Evolutionary conservation across 768 basidiomycete genomes (phyloP), one percentile per base, ranked within the genome.

Genomic region (Kondoa subrosea): DNA sequence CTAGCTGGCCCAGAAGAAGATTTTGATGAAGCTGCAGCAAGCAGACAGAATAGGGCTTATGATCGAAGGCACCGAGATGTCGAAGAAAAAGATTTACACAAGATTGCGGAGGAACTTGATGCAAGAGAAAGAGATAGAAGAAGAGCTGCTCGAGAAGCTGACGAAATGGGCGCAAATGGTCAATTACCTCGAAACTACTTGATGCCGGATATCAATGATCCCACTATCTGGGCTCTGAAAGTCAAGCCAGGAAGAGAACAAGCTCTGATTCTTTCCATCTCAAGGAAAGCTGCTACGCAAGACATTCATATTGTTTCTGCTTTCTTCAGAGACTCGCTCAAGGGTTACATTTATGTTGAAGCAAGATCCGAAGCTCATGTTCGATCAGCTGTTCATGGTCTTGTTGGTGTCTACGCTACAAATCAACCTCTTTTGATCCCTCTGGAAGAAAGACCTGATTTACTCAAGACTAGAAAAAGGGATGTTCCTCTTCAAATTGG

Each of bases 281-380:
- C 95, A 83, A 85, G 91, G 67, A 97, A 95, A 78, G 84, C 89
- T 30, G 83, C 83, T 1, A 84, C 83, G 59, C 82, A 81, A 33
- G 89, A 91, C 0, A 83, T 96, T 56, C 82, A 82, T n/a, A 91
- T 99, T 72, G 80, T 88, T 58, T 90, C 95, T 4, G 91, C 90
- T 3, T 99, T 99, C 78, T 88, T 93, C 76, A 87, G 93, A 59
- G 92, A 97, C 76, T 92, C 92, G 1, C 80, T 99, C 1, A 85
- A 88, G 0, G 93, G 93, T 0, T 91, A 91, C 85, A 86, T 99
- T 70, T 99, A 97, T 75, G 86, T 99, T 60, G 95, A 99, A 79
- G 91, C 93, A 8, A 84, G 87, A 63, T 87, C 87, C 70, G 82
- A 90, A 32, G 85, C 88, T 68, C 85, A 90, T 73, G 93, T 96